phyloP scores from a whole-genome alignment of 2,329 filamentous ascomycete genomes.

The Penicillium sp. region DNA sequence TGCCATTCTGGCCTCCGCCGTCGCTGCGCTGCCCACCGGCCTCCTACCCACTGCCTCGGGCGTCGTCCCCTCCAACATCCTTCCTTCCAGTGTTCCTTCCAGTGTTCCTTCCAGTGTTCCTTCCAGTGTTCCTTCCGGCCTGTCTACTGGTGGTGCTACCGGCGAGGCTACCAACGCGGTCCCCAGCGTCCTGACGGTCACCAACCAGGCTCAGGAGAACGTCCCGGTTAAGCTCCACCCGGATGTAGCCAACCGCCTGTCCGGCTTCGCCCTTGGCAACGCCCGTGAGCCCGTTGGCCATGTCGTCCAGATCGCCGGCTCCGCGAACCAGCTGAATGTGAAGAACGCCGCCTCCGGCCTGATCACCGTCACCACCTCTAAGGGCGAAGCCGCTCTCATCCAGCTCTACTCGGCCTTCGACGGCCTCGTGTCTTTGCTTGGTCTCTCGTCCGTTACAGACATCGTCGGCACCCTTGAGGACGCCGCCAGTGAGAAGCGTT shows the following conservation, averaged over 20 bases:
- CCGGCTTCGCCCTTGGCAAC: slow-evolving; percentile 14
- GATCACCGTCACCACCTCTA: slow-evolving; percentile 13
- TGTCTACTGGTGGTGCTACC: not conserved
- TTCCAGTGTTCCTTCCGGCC: not conserved
- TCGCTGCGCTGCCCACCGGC: slow-evolving; percentile 18
- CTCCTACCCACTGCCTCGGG: slow-evolving; percentile 6
- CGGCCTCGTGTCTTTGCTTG: too few relatives aligned
- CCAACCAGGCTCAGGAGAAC: slow-evolving; percentile 13
- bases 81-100: slow-evolving; percentile 8
- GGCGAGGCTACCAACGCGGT: slow-evolving; percentile 5
- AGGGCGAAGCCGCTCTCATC: too few relatives aligned
- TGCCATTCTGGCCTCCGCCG: slow-evolving; percentile 22
- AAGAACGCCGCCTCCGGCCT: slow-evolving; percentile 1
- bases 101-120: slow-evolving; percentile 4
- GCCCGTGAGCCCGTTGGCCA: slow-evolving; percentile 17
- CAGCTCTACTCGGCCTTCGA: too few relatives aligned
- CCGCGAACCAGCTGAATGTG: slow-evolving; percentile 2
- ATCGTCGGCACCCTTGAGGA: not conserved
- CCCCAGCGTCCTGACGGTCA: slow-evolving; percentile 16
- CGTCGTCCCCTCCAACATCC: slow-evolving; percentile 10
- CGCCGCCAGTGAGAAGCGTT: not conserved
- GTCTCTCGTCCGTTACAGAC: too few relatives aligned
- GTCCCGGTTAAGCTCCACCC: slow-evolving; percentile 24
- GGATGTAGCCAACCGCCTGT: slow-evolving; percentile 17
- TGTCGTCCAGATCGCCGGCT: slow-evolving; percentile 18